Conservation (phyloP, 108 stramenopile species). For the Nitzschia sp. region DNA sequence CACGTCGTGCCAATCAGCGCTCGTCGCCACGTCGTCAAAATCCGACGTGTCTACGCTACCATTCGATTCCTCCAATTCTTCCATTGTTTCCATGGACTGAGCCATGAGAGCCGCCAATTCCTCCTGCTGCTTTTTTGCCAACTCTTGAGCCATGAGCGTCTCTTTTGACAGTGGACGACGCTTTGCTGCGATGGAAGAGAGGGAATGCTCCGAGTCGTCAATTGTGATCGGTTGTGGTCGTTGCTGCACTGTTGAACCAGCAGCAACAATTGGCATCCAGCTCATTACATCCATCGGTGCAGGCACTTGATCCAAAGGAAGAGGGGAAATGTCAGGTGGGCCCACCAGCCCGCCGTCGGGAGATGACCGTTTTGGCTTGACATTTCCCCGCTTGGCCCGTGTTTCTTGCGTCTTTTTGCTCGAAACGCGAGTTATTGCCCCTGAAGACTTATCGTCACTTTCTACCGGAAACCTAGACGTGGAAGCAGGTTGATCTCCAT, state of each 20-base stretch:
- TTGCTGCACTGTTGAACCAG: background rate
- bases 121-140: conserved; percentile 16
- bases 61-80: background rate
- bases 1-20: conserved; percentile 8
- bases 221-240: background rate
- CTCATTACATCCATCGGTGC: background rate
- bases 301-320: background rate
- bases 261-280: conserved; percentile 13
- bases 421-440: background rate
- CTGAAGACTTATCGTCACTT: background rate
- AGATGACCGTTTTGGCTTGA: background rate
- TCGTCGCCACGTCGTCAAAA: background rate
- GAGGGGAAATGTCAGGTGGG: background rate
- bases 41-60: conserved; percentile 3
- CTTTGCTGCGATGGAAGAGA: conserved; percentile 6
- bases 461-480: background rate
- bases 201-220: conserved; percentile 14
- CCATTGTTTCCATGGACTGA: background rate
- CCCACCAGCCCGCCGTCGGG: background rate
- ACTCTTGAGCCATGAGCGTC: conserved; percentile 4
- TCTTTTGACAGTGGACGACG: conserved; percentile 11
- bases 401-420: background rate
- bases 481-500: background rate
- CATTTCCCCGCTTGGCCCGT: background rate
- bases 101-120: conserved; percentile 12